Evolutionary conservation across 495 filamentous ascomycete genomes (phyloP), one percentile per base, ranked within the genome.

Genomic region (Echria macrotheca): DNA sequence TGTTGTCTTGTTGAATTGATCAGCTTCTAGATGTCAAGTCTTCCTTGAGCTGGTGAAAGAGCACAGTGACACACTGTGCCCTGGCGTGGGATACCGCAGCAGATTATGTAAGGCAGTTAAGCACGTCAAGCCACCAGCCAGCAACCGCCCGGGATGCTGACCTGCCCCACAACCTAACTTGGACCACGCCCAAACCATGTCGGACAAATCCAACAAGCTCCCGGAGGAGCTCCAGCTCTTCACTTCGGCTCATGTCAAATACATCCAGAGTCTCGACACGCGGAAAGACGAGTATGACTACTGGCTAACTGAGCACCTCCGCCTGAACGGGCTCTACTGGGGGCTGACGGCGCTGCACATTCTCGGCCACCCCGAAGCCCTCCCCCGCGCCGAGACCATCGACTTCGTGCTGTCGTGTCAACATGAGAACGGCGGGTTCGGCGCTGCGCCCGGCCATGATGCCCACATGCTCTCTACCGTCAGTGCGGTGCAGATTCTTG

Each of bases 261-360:
- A 97, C 63, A 95, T 98, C 52, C 85, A 95, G 68, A 89, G 84
- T 56, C 75, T 98, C 52, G 90, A 98, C 65, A 89, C 82, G 43
- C 86, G 85, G 54, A 87, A 85, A 69, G 90, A 96, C 69, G 89
- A 95, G 63, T 81, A 95, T 50, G 90, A 96, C 64, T 97, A 97
- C 70, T 95, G 90, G 83, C 77, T 96, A 55, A 97, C 94, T 5
- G 90, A 96, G 67, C 93, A 98, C 60, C 80, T 98, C 44, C 87
- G 93, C 38, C 73, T 97, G 25, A 95, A 90, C 62, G 93, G 93
- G 25, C 77, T 97, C 28, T 98, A 98, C 68, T 98, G 93, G 93
- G 93, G 94, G 21, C 71, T 98, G 46, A 91, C 81, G 2, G 85
- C 91, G 11, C 77, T 97, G 6, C 84, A 96, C 70, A 76, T 97